These are phyloP conservation scores for Podaxis rugospora DNA, from an alignment of 768 basidiomycete genomes.

Conservation along the genomic window DNA sequence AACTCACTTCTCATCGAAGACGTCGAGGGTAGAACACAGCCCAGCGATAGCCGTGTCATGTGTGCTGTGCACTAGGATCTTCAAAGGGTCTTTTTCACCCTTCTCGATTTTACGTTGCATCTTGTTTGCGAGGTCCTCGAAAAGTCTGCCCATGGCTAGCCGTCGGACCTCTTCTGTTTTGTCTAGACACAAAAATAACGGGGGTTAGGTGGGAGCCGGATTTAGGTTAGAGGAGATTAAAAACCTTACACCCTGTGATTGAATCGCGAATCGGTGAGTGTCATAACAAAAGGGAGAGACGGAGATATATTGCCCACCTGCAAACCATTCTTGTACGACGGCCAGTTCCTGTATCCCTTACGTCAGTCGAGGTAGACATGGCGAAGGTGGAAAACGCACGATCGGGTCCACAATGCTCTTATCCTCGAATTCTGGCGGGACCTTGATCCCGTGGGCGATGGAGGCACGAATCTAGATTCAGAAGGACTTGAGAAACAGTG, in stretches of 20 bases:
- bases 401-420: conserved; percentile 52
- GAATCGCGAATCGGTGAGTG: conserved; percentile 7
- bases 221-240: neutral
- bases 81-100: conserved; percentile 44
- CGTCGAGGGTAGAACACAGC: conserved; percentile 60
- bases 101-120: conserved; percentile 55
- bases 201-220: neutral
- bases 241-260: conserved; percentile 36
- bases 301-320: conserved; percentile 32
- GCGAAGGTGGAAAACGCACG: conserved; percentile 27
- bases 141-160: conserved; percentile 73
- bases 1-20: conserved; percentile 63
- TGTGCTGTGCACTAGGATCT: conserved; percentile 65
- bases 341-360: conserved; percentile 52
- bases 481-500: neutral
- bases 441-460: conserved; percentile 62
- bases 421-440: conserved; percentile 73
- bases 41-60: conserved; percentile 73
- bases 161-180: conserved; percentile 70
- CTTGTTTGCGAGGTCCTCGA: conserved; percentile 57
- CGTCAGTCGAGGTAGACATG: neutral
- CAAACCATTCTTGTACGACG: conserved; percentile 77
- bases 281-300: conserved; percentile 1
- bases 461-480: conserved; percentile 55
- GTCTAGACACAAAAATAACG: conserved; percentile 34